Percentiles rank a stretch among this genome's conserved stretches.
Evolutionary conservation across 202 grass and related monocot species (phyloP).

Genomic region (Elaeis oleifera): DNA sequence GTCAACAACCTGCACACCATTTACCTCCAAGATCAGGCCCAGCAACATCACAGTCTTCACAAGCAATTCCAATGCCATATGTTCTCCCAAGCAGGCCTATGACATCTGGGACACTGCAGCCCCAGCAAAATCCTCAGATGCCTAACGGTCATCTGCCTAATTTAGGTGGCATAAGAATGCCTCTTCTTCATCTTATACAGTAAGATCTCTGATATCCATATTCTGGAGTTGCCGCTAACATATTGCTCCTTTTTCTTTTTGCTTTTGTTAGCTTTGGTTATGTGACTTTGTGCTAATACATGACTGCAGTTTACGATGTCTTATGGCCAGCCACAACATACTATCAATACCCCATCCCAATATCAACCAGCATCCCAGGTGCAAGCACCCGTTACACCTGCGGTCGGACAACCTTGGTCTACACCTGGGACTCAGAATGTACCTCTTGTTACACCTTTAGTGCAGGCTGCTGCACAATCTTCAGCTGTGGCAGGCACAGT

Average conservation of each 20-base stretch:
- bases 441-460: conserved; percentile 35
- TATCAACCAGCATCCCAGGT: conserved; percentile 42
- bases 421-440: conserved; percentile 32
- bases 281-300: background rate
- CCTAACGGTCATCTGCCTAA: conserved; percentile 29
- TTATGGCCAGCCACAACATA: conserved; percentile 29
- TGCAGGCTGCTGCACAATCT: conserved; percentile 42
- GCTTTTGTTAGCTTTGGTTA: background rate
- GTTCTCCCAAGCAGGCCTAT: conserved; percentile 45
- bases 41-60: conserved; percentile 30
- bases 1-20: conserved; percentile 12
- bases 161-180: conserved; percentile 48
- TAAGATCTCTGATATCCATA: conserved; percentile 24
- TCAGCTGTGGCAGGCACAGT: conserved; percentile 29
- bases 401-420: conserved; percentile 56
- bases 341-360: conserved; percentile 30
- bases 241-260: background rate
- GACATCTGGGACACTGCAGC: conserved; percentile 43
- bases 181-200: conserved; percentile 60
- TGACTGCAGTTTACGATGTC: conserved; percentile 27
- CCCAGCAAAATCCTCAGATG: conserved; percentile 32
- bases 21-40: conserved; percentile 12
- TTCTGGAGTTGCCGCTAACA: conserved; percentile 4
- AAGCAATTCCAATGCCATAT: conserved; percentile 58
- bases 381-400: conserved; percentile 25